Percentiles rank a stretch among this genome's conserved stretches.
Evolutionary conservation across 805 yeast genomes (phyloP).

Genomic region (Clavispora santaluciae): DNA sequence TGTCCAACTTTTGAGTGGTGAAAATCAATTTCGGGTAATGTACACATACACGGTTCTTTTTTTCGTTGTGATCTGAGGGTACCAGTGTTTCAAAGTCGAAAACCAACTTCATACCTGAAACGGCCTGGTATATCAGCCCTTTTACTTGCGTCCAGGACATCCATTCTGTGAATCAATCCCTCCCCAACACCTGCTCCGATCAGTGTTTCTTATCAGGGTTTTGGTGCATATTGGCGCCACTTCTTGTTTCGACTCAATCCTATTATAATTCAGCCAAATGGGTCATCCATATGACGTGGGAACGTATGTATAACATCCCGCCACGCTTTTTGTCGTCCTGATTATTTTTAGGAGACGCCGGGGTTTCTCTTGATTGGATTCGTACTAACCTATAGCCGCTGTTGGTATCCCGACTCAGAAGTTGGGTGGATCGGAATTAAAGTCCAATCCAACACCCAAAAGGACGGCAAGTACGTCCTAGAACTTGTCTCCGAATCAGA

Average conservation of each 20-base stretch:
- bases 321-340: background rate
- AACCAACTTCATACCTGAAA: background rate
- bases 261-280: background rate
- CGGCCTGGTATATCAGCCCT: background rate
- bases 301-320: constrained; percentile 25
- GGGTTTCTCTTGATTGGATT: too few relatives aligned
- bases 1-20: constrained; percentile 2
- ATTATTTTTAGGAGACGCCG: too few relatives aligned
- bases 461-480: constrained; percentile 43
- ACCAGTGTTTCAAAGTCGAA: background rate
- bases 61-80: constrained; percentile 1
- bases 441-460: constrained; percentile 41
- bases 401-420: constrained; percentile 75
- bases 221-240: background rate
- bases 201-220: background rate
- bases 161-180: constrained; percentile 9
- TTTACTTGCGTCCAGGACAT: background rate
- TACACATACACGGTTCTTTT: constrained; percentile 2
- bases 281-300: constrained; percentile 25
- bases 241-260: background rate
- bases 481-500: constrained; percentile 53
- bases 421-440: constrained; percentile 75
- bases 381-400: constrained; percentile 35
- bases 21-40: background rate
- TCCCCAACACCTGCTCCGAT: constrained; percentile 5